Percentiles rank a stretch among this genome's conserved stretches.
These are phyloP conservation scores for Cladosporium cucumerinum DNA, from an alignment of 2,329 filamentous ascomycete species.

Conservation along the genomic window DNA sequence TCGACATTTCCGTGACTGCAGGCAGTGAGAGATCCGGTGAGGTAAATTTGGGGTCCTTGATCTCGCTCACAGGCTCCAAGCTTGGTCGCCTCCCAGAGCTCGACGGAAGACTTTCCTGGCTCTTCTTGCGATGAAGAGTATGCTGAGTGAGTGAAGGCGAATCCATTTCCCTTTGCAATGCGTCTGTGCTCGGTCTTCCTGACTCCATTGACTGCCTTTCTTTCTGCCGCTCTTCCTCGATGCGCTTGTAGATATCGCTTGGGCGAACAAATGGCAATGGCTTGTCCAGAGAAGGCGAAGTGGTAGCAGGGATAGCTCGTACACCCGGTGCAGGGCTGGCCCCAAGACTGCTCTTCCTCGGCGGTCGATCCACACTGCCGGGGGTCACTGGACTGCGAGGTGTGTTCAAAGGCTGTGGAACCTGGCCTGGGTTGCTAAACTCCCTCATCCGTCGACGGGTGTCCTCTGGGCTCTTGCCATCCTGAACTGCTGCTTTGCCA, in stretches of 20 bases:
- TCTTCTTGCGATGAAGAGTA: background rate
- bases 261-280: conserved; percentile 65
- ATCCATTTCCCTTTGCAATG: conserved; percentile 28
- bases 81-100: conserved; percentile 4
- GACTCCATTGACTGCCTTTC: conserved; percentile 58
- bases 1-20: background rate
- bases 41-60: background rate
- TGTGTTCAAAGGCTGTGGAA: conserved; percentile 49
- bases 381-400: conserved; percentile 40
- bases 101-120: conserved; percentile 4
- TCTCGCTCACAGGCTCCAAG: conserved; percentile 19
- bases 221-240: conserved; percentile 62
- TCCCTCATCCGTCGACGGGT: conserved; percentile 35
- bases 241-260: conserved; percentile 71
- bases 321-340: conserved; percentile 33
- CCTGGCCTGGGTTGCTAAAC: conserved; percentile 51
- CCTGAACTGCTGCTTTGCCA: background rate
- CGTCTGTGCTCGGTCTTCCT: conserved; percentile 56
- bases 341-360: conserved; percentile 61
- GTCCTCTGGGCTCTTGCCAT: conserved; percentile 11
- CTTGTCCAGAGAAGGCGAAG: conserved; percentile 43
- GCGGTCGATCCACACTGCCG: conserved; percentile 49
- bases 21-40: background rate
- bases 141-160: background rate
- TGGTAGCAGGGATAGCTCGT: conserved; percentile 19